Evolutionary conservation across 129 eudicot species (phyloP), one percentile per base, ranked within the genome.

Genomic region (Flaveria trinervia): DNA sequence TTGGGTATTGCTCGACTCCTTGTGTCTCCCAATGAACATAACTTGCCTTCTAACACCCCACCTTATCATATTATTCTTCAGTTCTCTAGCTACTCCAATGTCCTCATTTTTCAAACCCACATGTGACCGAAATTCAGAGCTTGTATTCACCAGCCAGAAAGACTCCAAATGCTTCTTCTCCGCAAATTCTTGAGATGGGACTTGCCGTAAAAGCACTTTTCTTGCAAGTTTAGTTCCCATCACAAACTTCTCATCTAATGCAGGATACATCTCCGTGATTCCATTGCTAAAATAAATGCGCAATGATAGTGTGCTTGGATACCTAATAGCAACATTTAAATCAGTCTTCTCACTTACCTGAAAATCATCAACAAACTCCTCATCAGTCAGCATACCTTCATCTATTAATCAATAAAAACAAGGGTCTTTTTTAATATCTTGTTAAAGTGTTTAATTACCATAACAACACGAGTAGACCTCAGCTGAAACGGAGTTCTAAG

Each of bases 321-420:
- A 95, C 76, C 88, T 83, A 39, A 95, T 88, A 0, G 89, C 81
- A 36, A 95, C 87, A 55, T 80, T 90, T 66, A 82, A 14, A 64
- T 88, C 94, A 16, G 93, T 95, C 85, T 83, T 89, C 88, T 89
- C 89, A 46, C 87, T 86, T 79, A 95, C 99, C 99, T 95, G 77
- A 70, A 89, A 74, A 44, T 33, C 66, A 75, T 74, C 76, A 71
- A 60, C 65, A 62, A 55, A 25, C 61, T 52, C 44, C 16, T 66
- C 8, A 5, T 5, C 18, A 39, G 9, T 9, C 41, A 36, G 5
- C 41, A 36, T 36, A 36, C 41, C 41, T 36, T 36, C 7, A 36
- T 36, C 41, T 36, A 36, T 14, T 3, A 16, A 50, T 48, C 75
- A 50, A 13, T 57, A 39, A 41, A 65, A 16, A 5, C 41, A 36